These are phyloP conservation scores for Dimocarpus longan DNA, from an alignment of 345 rosid genomes.

Conservation along the genomic window DNA sequence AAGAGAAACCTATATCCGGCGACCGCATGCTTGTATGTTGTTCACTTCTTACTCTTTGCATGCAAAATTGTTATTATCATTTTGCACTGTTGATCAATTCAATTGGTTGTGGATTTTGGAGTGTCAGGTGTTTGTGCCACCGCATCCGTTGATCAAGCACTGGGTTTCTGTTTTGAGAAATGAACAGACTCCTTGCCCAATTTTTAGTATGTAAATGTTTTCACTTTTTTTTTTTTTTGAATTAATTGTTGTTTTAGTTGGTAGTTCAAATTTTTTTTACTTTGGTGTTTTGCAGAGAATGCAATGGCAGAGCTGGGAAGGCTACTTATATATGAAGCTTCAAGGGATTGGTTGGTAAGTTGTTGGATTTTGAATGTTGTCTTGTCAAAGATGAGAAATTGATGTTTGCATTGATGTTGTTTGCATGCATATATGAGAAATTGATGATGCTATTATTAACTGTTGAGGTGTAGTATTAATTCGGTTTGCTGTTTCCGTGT, in stretches of 20 bases:
- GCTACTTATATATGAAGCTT: constrained; percentile 84
- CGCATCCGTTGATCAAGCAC: constrained; percentile 92
- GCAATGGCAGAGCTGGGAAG: constrained; percentile 95
- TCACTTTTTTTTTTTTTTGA: background rate
- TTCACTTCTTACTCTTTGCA: background rate
- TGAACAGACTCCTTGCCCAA: constrained; percentile 78
- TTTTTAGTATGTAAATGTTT: constrained; percentile 58
- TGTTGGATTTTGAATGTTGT: background rate
- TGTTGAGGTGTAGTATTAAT: background rate
- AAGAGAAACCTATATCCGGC: constrained; percentile 53
- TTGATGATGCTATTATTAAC: background rate
- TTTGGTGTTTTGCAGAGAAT: constrained; percentile 48
- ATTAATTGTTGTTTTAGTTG: background rate
- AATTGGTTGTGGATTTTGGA: constrained; percentile 3
- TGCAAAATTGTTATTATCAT: background rate
- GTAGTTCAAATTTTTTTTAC: background rate
- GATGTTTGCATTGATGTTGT: no score
- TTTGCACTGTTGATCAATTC: background rate
- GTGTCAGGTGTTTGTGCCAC: constrained; percentile 82
- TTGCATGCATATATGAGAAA: background rate
- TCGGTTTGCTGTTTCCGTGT: no score
- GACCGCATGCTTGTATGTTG: constrained; percentile 81
- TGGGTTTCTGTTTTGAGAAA: constrained; percentile 89
- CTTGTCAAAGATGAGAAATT: no score
- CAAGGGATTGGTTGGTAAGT: constrained; percentile 93